A percentile compares a stretch with the other conserved stretches of the same genome.
Evolutionary conservation across 2,329 filamentous ascomycete species (phyloP).

Genomic region (Pyricularia pennisetigena): DNA sequence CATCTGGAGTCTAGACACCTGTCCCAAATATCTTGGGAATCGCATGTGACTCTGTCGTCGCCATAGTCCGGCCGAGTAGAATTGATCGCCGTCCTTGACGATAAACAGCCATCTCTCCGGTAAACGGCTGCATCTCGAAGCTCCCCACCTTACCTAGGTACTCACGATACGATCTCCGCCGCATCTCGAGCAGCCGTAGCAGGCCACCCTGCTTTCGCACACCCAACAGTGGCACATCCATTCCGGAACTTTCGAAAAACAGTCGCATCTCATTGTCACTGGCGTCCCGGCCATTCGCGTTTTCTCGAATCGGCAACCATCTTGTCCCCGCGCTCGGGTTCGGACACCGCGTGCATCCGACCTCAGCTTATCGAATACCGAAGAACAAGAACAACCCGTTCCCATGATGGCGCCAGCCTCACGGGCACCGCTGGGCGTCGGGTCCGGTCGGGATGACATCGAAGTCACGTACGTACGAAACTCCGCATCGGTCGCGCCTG

Average conservation of each 20-base stretch:
- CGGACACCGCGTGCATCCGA: background rate
- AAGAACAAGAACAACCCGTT: background rate
- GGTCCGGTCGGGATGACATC: conserved; percentile 12
- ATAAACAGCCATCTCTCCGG: background rate
- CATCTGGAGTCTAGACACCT: background rate
- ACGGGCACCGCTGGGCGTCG: background rate
- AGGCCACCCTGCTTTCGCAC: background rate
- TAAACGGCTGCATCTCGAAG: background rate
- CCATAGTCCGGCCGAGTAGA: background rate
- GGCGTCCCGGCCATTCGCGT: background rate
- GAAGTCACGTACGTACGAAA: conserved; percentile 11
- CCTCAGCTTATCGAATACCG: background rate
- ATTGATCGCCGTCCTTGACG: background rate
- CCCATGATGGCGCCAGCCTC: background rate
- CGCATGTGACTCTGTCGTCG: background rate
- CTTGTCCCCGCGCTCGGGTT: background rate
- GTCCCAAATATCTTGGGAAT: background rate
- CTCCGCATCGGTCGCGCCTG: background rate
- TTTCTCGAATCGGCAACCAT: background rate
- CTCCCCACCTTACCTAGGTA: background rate
- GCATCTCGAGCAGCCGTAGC: background rate
- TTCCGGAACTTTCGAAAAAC: background rate
- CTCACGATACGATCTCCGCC: background rate
- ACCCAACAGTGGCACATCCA: background rate
- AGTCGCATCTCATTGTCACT: background rate